These are phyloP conservation scores for Primulina tabacum DNA, from an alignment of 257 asterid genomes.

Conservation along the genomic window DNA sequence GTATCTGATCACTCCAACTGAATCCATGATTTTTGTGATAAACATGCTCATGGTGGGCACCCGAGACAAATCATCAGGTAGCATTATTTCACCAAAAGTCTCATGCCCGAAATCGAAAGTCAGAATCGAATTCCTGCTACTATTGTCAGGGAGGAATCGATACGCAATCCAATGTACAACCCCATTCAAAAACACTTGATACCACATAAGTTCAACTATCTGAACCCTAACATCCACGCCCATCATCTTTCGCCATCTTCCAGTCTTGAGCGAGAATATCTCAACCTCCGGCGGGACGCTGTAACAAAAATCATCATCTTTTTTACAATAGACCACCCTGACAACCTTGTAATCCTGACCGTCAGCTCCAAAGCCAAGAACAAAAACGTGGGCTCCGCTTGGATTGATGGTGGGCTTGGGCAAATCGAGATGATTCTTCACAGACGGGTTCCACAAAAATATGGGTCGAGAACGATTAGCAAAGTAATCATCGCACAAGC, in stretches of 20 bases:
- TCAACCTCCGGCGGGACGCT: slow-evolving; percentile 43
- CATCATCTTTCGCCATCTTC: slow-evolving; percentile 41
- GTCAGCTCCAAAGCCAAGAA: slow-evolving; percentile 50
- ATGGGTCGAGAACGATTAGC: slow-evolving; percentile 18
- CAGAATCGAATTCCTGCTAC: slow-evolving; percentile 30
- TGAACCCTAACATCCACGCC: slow-evolving; percentile 24
- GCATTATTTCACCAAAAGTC: slow-evolving; percentile 37
- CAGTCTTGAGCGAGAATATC: slow-evolving; percentile 31
- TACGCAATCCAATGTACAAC: slow-evolving; percentile 51
- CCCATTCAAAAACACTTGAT: slow-evolving; percentile 39
- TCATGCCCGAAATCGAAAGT: slow-evolving; percentile 42
- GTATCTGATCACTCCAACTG: slow-evolving; percentile 36
- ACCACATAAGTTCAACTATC: slow-evolving; percentile 33
- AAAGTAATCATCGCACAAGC: slow-evolving; percentile 46
- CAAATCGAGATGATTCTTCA: slow-evolving; percentile 30
- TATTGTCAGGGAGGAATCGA: slow-evolving; percentile 4
- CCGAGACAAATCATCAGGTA: slow-evolving; percentile 39
- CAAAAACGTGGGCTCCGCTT: slow-evolving; percentile 25
- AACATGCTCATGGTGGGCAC: slow-evolving; percentile 21
- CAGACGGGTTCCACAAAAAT: slow-evolving; percentile 54
- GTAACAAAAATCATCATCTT: slow-evolving; percentile 13
- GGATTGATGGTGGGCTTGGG: slow-evolving; percentile 37
- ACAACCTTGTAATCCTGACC: slow-evolving; percentile 47
- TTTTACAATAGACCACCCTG: slow-evolving; percentile 43
- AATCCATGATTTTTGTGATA: slow-evolving; percentile 26